These are phyloP conservation scores for Picea abies DNA, from an alignment of 83 land plant species.

Conservation along the genomic window DNA sequence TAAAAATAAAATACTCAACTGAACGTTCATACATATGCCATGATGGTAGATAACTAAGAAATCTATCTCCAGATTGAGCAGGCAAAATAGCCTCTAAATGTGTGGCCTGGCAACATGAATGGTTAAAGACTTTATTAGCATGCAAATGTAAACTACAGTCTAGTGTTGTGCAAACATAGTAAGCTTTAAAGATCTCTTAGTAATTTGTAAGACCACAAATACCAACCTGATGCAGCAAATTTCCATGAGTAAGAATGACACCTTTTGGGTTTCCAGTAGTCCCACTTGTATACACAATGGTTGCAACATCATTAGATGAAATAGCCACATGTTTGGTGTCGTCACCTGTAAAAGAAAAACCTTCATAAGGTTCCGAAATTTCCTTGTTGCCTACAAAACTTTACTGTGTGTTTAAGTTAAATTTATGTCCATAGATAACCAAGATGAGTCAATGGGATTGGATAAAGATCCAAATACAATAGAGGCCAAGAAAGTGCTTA, in stretches of 20 bases:
- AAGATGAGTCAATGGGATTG: background rate
- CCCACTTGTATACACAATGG: conserved; percentile 46
- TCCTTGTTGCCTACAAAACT: conserved; percentile 1
- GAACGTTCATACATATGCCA: conserved; percentile 56
- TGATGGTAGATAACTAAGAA: conserved; percentile 38
- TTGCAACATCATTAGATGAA: conserved; percentile 34
- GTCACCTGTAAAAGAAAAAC: conserved; percentile 17
- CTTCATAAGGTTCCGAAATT: background rate
- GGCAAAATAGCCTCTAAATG: conserved; percentile 26
- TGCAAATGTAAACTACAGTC: background rate
- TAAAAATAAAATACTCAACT: conserved; percentile 34
- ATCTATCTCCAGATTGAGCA: conserved; percentile 30
- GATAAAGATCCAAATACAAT: no score
- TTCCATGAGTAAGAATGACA: conserved; percentile 43
- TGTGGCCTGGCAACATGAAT: background rate
- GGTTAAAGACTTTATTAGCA: conserved; percentile 5
- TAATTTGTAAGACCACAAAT: background rate
- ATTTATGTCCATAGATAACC: background rate
- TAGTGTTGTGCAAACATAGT: no score
- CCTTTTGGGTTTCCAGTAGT: conserved; percentile 50
- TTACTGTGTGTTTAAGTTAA: background rate
- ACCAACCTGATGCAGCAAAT: conserved; percentile 36
- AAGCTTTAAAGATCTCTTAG: no score
- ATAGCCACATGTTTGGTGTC: conserved; percentile 18
- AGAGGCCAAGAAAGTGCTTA: no score